Conservation (phyloP, 768 basidiomycete species). For the Rhizopogon vinicolor region DNA sequence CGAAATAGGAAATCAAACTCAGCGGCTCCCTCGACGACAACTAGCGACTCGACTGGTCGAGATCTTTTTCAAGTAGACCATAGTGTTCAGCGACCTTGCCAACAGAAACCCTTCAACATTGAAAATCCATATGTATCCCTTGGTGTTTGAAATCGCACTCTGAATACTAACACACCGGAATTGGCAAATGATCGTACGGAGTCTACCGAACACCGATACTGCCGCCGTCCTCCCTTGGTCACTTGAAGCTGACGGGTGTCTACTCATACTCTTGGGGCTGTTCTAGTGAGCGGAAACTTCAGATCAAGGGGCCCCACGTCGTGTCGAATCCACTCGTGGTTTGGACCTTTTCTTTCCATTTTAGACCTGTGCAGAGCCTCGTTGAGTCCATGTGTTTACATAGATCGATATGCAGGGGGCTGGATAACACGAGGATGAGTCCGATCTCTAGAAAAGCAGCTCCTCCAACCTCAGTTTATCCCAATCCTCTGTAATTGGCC, state of each 20-base stretch:
- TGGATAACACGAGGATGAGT: slow-evolving; percentile 25
- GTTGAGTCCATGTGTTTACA: slow-evolving; percentile 21
- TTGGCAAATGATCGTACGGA: too few relatives aligned
- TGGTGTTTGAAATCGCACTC: too few relatives aligned
- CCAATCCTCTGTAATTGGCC: slow-evolving; percentile 7
- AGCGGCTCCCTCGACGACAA: background rate
- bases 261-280: background rate
- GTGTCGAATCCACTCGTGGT: too few relatives aligned
- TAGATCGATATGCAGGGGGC: slow-evolving; percentile 22
- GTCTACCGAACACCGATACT: too few relatives aligned
- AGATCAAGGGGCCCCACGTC: background rate
- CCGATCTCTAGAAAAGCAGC: slow-evolving; percentile 24
- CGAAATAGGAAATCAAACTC: background rate
- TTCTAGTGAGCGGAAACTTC: background rate
- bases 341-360: background rate
- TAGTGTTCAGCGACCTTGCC: too few relatives aligned
- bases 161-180: too few relatives aligned
- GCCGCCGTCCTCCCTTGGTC: too few relatives aligned
- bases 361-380: slow-evolving; percentile 4
- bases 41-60: too few relatives aligned
- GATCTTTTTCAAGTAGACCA: too few relatives aligned
- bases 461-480: slow-evolving; percentile 4
- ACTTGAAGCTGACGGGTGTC: too few relatives aligned
- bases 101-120: too few relatives aligned
- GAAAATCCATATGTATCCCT: too few relatives aligned